Percentiles rank a stretch among this genome's conserved stretches.
phyloP scores from a whole-genome alignment of 1,139 yeast genomes.

The Meyerozyma carpophila region DNA sequence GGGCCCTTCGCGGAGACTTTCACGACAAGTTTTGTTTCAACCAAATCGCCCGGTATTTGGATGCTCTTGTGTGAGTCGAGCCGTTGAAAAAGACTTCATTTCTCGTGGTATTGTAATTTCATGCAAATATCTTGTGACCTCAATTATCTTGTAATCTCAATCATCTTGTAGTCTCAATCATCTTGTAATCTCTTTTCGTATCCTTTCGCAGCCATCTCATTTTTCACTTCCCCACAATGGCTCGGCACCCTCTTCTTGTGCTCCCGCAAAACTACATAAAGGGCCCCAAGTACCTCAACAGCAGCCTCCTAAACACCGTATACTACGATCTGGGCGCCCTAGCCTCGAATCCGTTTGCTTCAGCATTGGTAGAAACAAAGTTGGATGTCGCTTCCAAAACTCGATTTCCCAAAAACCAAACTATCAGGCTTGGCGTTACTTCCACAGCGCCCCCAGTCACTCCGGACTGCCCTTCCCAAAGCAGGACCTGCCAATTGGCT shows the following conservation, averaged over 20 bases:
- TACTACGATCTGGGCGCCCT: background rate
- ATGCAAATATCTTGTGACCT: too few species aligned
- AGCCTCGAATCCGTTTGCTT: background rate
- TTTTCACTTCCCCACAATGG: background rate
- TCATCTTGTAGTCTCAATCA: too few species aligned
- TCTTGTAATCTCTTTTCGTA: too few species aligned
- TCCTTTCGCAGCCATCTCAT: background rate
- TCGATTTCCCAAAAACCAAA: background rate
- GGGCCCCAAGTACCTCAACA: background rate
- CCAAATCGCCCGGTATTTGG: conserved; percentile 11
- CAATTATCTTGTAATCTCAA: too few species aligned
- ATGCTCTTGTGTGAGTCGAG: conserved; percentile 2
- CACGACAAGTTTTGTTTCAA: conserved; percentile 19
- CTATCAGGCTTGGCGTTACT: background rate
- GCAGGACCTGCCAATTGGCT: background rate
- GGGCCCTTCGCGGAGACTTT: conserved; percentile 23
- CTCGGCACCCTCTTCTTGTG: background rate
- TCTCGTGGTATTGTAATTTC: too few species aligned
- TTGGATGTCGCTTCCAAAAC: background rate
- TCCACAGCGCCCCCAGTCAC: background rate
- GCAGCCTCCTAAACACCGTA: background rate
- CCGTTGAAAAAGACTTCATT: too few species aligned
- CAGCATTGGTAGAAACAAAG: background rate
- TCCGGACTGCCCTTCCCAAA: background rate
- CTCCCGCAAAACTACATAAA: background rate